A percentile compares a stretch with the other conserved stretches of the same genome.
Conservation (phyloP, 495 filamentous ascomycete genomes). For the Cudoniella acicularis region DNA sequence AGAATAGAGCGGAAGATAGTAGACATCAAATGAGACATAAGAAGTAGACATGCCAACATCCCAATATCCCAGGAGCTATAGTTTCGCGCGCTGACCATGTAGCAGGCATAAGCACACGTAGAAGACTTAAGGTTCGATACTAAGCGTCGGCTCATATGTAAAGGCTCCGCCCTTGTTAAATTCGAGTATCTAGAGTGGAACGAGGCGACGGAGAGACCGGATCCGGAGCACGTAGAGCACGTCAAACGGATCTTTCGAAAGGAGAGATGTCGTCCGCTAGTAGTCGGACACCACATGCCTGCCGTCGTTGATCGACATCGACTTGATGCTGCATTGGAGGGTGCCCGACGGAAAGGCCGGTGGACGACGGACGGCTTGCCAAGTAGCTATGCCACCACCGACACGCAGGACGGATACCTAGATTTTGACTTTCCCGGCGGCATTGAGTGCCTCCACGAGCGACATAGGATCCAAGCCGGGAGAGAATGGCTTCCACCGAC, state of each 20-base stretch:
- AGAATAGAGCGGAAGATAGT: neutral
- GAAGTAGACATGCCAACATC: neutral
- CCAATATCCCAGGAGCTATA: constrained; percentile 3
- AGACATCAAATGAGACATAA: no score
- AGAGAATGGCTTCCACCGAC: constrained; percentile 6
- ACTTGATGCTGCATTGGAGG: constrained; percentile 5
- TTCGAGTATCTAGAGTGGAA: constrained; percentile 14
- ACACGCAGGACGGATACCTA: constrained; percentile 3
- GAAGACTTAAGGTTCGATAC: constrained; percentile 10
- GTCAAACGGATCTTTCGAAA: constrained; percentile 11
- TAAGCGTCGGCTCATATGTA: constrained; percentile 7
- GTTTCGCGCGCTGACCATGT: neutral
- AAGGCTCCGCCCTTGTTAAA: constrained; percentile 10
- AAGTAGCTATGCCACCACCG: constrained; percentile 12
- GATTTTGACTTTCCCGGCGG: constrained; percentile 9
- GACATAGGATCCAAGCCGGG: constrained; percentile 7
- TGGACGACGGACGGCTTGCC: constrained; percentile 3
- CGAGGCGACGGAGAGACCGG: neutral
- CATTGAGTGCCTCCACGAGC: constrained; percentile 4
- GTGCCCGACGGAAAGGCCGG: constrained; percentile 2
- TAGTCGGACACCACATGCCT: constrained; percentile 8
- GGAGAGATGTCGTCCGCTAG: neutral
- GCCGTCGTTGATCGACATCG: neutral
- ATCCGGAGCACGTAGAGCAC: constrained; percentile 4
- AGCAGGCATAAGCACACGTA: constrained; percentile 6